phyloP scores from a whole-genome alignment of 1,139 yeast species.

The Suhomyces terraborum region DNA sequence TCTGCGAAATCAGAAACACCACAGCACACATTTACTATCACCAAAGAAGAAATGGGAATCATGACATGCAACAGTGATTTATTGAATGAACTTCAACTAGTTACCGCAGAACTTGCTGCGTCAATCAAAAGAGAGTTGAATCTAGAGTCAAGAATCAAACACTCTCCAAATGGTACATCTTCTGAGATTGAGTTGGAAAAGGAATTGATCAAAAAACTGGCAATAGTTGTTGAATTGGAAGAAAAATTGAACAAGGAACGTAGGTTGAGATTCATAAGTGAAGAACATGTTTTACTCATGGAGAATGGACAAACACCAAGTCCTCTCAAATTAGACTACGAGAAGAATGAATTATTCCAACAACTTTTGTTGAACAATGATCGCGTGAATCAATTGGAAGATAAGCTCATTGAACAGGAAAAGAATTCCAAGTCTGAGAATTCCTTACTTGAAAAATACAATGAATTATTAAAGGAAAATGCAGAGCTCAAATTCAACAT shows the following conservation, averaged over 20 bases:
- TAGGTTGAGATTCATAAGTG: conserved; percentile 64
- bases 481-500: conserved; percentile 43
- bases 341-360: conserved; percentile 54
- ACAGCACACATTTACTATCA: conserved; percentile 31
- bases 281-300: conserved; percentile 61
- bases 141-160: conserved; percentile 51
- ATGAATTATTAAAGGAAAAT: conserved; percentile 44
- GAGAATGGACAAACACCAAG: conserved; percentile 60
- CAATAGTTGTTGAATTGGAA: conserved; percentile 50
- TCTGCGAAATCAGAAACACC: neutral
- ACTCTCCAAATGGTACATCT: conserved; percentile 7
- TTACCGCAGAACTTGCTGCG: conserved; percentile 70
- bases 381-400: conserved; percentile 44
- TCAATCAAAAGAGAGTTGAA: conserved; percentile 67
- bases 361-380: conserved; percentile 53
- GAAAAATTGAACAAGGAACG: conserved; percentile 65
- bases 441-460: conserved; percentile 38
- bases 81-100: conserved; percentile 63
- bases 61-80: conserved; percentile 60
- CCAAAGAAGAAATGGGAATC: conserved; percentile 63
- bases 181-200: conserved; percentile 17
- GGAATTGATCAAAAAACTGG: conserved; percentile 46
- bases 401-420: conserved; percentile 40
- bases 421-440: conserved; percentile 21
- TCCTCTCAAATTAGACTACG: conserved; percentile 56